Percentiles rank a stretch among this genome's conserved stretches.
Conservation (phyloP, 163 green algal species). For the Volvox carteri region DNA sequence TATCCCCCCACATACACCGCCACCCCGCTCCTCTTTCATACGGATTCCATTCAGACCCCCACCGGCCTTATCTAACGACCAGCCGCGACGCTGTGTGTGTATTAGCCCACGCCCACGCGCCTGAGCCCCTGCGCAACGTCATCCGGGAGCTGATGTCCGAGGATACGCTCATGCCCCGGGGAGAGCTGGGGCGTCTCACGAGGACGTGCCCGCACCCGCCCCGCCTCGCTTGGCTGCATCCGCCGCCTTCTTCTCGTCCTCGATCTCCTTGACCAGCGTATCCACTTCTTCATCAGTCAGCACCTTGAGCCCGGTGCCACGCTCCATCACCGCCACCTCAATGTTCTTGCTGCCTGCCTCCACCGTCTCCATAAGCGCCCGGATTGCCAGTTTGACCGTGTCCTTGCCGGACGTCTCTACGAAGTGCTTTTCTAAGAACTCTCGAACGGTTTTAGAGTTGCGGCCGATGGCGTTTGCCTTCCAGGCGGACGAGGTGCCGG, state of each 20-base stretch:
- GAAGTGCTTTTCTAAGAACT: constrained; percentile 98
- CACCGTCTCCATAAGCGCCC: constrained; percentile 96
- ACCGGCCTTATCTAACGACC: too few relatives aligned
- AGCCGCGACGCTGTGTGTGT: too few relatives aligned
- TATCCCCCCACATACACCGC: too few relatives aligned
- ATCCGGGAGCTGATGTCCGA: too few relatives aligned
- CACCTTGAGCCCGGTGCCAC: constrained; percentile 79
- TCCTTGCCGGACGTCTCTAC: constrained; percentile 82
- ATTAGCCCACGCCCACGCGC: too few relatives aligned
- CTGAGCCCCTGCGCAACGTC: too few relatives aligned
- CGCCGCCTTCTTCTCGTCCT: constrained; percentile 94
- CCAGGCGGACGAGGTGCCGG: constrained; percentile 96
- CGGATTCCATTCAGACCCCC: too few relatives aligned
- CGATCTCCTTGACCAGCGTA: constrained; percentile 89
- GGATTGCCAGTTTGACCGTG: constrained; percentile 94
- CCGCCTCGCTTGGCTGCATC: constrained; percentile 83
- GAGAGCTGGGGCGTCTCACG: too few relatives aligned
- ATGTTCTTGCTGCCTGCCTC: constrained; percentile 96
- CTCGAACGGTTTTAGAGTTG: constrained; percentile 97
- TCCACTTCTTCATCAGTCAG: constrained; percentile 93
- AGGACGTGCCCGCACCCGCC: neutral
- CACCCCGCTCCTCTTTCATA: too few relatives aligned
- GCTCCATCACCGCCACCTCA: constrained; percentile 92
- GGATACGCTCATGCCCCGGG: too few relatives aligned
- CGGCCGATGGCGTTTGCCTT: constrained; percentile 98